phyloP scores from a whole-genome alignment of 495 filamentous ascomycete species.

The Penicillium ochrochloron region DNA sequence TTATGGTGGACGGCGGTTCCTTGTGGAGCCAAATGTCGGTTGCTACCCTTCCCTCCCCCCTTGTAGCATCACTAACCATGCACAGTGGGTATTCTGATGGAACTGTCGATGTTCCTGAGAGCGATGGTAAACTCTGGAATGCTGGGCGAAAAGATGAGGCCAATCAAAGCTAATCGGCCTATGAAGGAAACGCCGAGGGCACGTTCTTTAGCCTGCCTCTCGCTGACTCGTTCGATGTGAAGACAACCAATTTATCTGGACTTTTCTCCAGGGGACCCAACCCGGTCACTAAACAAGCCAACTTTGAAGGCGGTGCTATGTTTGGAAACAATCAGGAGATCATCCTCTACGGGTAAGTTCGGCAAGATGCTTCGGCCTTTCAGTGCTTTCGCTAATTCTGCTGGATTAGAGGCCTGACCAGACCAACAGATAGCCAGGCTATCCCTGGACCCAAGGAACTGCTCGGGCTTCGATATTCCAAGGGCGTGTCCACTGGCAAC shows the following conservation, averaged over 20 bases:
- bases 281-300: background rate
- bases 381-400: background rate
- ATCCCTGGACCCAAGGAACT: slow-evolving; percentile 33
- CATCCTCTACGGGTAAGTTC: slow-evolving; percentile 7
- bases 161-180: slow-evolving; percentile 13
- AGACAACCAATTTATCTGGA: slow-evolving; percentile 4
- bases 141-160: background rate
- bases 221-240: slow-evolving; percentile 49
- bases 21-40: background rate
- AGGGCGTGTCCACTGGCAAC: background rate
- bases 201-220: slow-evolving; percentile 46
- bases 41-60: background rate
- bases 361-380: background rate
- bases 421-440: slow-evolving; percentile 2
- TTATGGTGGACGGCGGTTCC: background rate
- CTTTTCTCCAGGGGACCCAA: slow-evolving; percentile 6
- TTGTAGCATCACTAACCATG: background rate
- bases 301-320: slow-evolving; percentile 11
- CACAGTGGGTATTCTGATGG: slow-evolving; percentile 12
- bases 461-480: background rate
- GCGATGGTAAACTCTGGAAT: slow-evolving; percentile 1
- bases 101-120: slow-evolving; percentile 1
- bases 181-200: slow-evolving; percentile 52
- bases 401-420: slow-evolving; percentile 3
- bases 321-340: slow-evolving; percentile 11